Percentiles rank a stretch among this genome's conserved stretches.
These are phyloP conservation scores for Phaeotremella skinneri DNA, from an alignment of 768 basidiomycete species.

Conservation along the genomic window DNA sequence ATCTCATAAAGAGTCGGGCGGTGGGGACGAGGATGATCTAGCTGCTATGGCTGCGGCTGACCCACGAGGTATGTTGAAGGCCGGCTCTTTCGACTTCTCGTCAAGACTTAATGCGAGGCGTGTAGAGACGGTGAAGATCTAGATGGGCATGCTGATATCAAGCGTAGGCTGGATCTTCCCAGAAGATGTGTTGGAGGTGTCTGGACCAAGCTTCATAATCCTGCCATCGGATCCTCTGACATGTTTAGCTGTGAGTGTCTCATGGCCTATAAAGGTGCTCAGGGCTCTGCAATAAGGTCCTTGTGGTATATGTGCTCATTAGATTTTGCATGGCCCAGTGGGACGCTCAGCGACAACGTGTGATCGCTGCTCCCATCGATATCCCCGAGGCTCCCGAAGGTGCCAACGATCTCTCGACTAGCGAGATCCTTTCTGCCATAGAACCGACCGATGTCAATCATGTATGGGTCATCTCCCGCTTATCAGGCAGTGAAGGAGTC, in stretches of 20 bases:
- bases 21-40: conserved; percentile 33
- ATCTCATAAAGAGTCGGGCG: conserved; percentile 35
- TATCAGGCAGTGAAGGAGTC: conserved; percentile 48
- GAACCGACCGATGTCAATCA: conserved; percentile 50
- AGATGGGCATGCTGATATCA: neutral
- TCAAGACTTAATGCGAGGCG: no score
- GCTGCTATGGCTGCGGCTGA: conserved; percentile 43
- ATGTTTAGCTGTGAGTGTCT: conserved; percentile 46
- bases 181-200: conserved; percentile 39
- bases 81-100: no score
- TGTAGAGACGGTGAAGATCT: no score
- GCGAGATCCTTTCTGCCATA: conserved; percentile 42
- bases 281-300: no score
- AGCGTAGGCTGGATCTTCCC: conserved; percentile 48
- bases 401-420: conserved; percentile 36
- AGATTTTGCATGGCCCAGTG: conserved; percentile 23
- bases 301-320: neutral
- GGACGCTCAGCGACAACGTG: conserved; percentile 44
- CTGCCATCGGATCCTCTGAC: conserved; percentile 45
- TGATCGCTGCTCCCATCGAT: conserved; percentile 47
- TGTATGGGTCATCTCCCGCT: conserved; percentile 49
- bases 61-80: conserved; percentile 47
- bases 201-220: conserved; percentile 47
- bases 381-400: conserved; percentile 48
- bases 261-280: no score